Evolutionary conservation across 108 stramenopile genomes (phyloP).

Genomic region (Pseudonitzschia multiseries): DNA sequence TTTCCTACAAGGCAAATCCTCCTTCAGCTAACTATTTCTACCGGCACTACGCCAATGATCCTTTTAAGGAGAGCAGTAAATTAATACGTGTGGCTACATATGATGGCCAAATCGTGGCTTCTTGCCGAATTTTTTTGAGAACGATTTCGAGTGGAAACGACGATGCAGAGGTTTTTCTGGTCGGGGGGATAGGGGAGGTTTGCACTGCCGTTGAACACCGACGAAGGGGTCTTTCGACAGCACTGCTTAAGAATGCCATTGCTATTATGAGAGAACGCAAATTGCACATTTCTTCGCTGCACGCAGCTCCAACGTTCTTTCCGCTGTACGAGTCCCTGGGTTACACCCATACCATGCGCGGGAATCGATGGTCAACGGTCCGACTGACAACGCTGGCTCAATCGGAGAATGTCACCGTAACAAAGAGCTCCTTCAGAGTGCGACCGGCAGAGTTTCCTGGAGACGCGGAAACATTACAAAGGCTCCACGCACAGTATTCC

Average conservation of each 20-base stretch:
- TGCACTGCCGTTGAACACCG: constrained; percentile 60
- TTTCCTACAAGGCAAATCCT: constrained; percentile 70
- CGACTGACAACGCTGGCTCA: background rate
- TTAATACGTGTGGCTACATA: constrained; percentile 47
- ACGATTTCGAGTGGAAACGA: constrained; percentile 35
- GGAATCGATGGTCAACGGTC: constrained; percentile 55
- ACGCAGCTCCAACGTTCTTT: constrained; percentile 67
- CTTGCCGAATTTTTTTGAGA: constrained; percentile 63
- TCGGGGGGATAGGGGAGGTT: constrained; percentile 82
- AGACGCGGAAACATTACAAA: constrained; percentile 45
- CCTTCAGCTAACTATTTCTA: constrained; percentile 67
- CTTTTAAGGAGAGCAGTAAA: constrained; percentile 22
- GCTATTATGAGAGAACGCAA: constrained; percentile 47
- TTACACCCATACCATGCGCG: constrained; percentile 35
- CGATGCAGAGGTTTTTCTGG: constrained; percentile 2
- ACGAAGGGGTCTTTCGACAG: constrained; percentile 55
- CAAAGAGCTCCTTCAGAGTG: constrained; percentile 1
- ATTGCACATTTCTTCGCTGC: constrained; percentile 59
- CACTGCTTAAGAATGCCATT: constrained; percentile 58
- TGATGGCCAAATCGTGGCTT: constrained; percentile 56
- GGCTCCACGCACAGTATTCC: constrained; percentile 56
- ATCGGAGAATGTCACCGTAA: background rate
- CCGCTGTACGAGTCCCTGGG: constrained; percentile 56
- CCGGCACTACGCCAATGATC: constrained; percentile 74
- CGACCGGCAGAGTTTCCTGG: constrained; percentile 60